Evolutionary conservation across 2,329 filamentous ascomycete species (phyloP).

Genomic region (Fusarium foetens): DNA sequence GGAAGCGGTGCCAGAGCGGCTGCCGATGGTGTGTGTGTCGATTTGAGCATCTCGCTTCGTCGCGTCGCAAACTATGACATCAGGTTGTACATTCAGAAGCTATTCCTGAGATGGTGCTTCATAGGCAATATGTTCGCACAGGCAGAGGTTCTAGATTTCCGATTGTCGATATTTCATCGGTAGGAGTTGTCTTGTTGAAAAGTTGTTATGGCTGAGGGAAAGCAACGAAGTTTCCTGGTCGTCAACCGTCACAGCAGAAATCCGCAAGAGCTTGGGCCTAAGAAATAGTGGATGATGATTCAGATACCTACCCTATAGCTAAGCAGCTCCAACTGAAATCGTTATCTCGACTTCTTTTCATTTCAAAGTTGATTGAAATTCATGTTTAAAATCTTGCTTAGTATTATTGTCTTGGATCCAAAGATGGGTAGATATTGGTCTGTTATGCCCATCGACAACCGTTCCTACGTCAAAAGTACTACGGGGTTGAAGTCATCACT

Average conservation of each 20-base stretch:
- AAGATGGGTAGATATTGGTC: background rate
- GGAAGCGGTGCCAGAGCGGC: conserved; percentile 69
- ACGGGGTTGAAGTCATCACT: background rate
- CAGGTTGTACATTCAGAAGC: background rate
- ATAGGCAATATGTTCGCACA: background rate
- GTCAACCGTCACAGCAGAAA: conserved; percentile 7
- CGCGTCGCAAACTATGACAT: conserved; percentile 29
- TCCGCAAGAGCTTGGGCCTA: conserved; percentile 25
- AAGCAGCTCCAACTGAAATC: background rate
- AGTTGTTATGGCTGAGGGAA: background rate
- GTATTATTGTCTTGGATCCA: background rate
- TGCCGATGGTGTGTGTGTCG: conserved; percentile 74
- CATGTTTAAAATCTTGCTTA: background rate
- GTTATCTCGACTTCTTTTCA: background rate
- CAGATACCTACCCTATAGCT: conserved; percentile 19
- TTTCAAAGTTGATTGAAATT: background rate
- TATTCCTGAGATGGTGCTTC: background rate
- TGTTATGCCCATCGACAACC: background rate
- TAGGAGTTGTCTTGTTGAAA: background rate
- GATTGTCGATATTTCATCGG: background rate
- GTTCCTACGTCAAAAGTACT: background rate
- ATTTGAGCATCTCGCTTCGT: conserved; percentile 71
- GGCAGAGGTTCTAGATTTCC: no score
- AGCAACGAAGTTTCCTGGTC: background rate
- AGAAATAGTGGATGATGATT: conserved; percentile 1